These are phyloP conservation scores for Backusella tarrabulga DNA, from an alignment of 192 early-diverging fungal genomes.

Conservation along the genomic window DNA sequence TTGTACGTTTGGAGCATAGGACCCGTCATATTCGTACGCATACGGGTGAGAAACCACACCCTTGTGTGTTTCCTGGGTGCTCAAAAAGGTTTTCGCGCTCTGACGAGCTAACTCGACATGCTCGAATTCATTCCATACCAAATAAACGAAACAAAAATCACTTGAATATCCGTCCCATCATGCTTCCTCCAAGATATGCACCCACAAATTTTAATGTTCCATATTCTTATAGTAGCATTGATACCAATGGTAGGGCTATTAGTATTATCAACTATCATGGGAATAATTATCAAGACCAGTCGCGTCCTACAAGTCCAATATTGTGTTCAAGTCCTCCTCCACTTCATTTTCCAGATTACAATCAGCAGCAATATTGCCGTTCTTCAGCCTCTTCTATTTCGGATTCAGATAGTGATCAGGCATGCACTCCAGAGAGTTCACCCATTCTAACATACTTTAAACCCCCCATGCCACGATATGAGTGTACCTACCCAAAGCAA, in stretches of 20 bases:
- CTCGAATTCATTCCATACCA: constrained; percentile 48
- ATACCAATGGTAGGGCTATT: not conserved
- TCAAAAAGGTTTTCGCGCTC: constrained; percentile 78
- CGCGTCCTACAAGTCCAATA: not conserved
- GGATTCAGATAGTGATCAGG: constrained; percentile 13
- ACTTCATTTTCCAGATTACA: constrained; percentile 7
- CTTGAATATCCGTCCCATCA: not conserved
- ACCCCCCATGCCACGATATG: not conserved
- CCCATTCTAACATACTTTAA: constrained; percentile 23
- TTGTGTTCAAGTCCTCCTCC: not conserved
- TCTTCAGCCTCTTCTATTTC: not conserved
- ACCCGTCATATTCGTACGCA: constrained; percentile 83
- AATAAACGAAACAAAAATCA: constrained; percentile 20
- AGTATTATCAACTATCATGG: constrained; percentile 1
- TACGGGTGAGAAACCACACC: constrained; percentile 81
- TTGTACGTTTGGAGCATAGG: constrained; percentile 79
- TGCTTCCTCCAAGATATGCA: constrained; percentile 14
- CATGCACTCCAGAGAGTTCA: constrained; percentile 42
- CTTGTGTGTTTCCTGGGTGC: constrained; percentile 62
- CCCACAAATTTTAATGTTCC: not conserved
- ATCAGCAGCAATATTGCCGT: constrained; percentile 2
- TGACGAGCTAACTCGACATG: constrained; percentile 63
- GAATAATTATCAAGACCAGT: not conserved
- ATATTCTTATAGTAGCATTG: not conserved
- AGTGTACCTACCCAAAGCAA: not conserved